Percentiles rank a stretch among this genome's conserved stretches.
Evolutionary conservation across 2,329 filamentous ascomycete genomes (phyloP).

Genomic region (Pyrenophora seminiperda): DNA sequence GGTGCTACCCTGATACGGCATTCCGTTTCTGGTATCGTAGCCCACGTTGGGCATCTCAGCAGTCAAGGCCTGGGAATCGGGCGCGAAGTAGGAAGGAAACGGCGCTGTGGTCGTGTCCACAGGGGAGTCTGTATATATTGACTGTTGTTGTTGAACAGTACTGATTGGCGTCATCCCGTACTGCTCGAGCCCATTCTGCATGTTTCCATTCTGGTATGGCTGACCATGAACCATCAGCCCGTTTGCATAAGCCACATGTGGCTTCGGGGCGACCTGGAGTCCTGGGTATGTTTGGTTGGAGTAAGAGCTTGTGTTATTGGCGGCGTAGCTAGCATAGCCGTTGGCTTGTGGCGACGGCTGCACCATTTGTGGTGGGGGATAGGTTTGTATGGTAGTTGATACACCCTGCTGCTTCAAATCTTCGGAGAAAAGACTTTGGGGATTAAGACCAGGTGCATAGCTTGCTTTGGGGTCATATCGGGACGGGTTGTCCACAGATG

Average conservation of each 20-base stretch:
- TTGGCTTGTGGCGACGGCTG: conserved; percentile 26
- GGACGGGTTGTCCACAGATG: conserved; percentile 39
- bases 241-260: conserved; percentile 36
- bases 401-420: conserved; percentile 27
- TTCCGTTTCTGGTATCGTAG: conserved; percentile 33
- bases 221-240: conserved; percentile 38
- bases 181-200: conserved; percentile 29
- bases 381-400: conserved; percentile 45
- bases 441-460: conserved; percentile 41
- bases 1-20: conserved; percentile 36
- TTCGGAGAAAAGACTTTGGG: conserved; percentile 33
- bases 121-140: conserved; percentile 45
- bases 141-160: conserved; percentile 35
- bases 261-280: conserved; percentile 37
- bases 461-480: conserved; percentile 38
- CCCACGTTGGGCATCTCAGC: conserved; percentile 30
- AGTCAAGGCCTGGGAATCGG: conserved; percentile 38
- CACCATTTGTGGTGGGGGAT: conserved; percentile 46
- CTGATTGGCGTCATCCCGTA: conserved; percentile 40
- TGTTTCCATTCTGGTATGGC: conserved; percentile 33
- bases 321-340: conserved; percentile 29
- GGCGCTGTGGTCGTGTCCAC: conserved; percentile 39
- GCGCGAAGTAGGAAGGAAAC: conserved; percentile 41
- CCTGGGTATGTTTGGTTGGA: conserved; percentile 44
- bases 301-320: conserved; percentile 25